phyloP scores from a whole-genome alignment of 257 asterid genomes.

The Coffea eugenioides region DNA sequence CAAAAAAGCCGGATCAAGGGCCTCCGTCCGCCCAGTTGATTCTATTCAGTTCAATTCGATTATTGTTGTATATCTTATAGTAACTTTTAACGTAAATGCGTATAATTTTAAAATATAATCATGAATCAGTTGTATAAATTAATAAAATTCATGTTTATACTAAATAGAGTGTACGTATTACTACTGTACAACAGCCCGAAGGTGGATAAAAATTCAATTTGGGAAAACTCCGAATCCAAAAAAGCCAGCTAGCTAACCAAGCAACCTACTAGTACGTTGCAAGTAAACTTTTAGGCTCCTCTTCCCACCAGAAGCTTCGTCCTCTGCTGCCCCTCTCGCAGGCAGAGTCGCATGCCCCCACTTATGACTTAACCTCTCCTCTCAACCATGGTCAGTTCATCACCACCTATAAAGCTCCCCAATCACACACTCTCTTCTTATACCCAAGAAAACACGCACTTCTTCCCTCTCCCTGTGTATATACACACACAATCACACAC shows the following conservation, averaged over 20 bases:
- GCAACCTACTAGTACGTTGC: not conserved
- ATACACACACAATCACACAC: conserved; percentile 2
- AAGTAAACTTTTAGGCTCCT: not conserved
- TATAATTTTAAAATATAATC: too few relatives aligned
- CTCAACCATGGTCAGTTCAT: not conserved
- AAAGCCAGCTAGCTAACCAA: not conserved
- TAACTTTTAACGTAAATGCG: too few relatives aligned
- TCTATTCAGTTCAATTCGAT: too few relatives aligned
- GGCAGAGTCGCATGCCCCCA: too few relatives aligned
- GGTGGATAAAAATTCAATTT: too few relatives aligned
- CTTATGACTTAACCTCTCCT: not conserved
- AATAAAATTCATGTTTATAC: too few relatives aligned
- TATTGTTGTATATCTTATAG: too few relatives aligned
- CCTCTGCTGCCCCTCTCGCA: conserved; percentile 13
- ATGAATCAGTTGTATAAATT: too few relatives aligned
- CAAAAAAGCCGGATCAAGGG: not conserved
- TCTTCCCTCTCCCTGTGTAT: not conserved
- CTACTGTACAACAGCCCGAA: too few relatives aligned
- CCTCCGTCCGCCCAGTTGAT: too few relatives aligned
- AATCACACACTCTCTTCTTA: not conserved
- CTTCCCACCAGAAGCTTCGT: conserved; percentile 19
- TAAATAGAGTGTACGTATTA: too few relatives aligned
- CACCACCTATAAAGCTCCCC: not conserved
- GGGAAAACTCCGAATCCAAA: too few relatives aligned
- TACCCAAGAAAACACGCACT: not conserved